Percentiles rank a stretch among this genome's conserved stretches.
Conservation (phyloP, 1,284 basidiomycete species). For the Rhodofomes roseus region DNA sequence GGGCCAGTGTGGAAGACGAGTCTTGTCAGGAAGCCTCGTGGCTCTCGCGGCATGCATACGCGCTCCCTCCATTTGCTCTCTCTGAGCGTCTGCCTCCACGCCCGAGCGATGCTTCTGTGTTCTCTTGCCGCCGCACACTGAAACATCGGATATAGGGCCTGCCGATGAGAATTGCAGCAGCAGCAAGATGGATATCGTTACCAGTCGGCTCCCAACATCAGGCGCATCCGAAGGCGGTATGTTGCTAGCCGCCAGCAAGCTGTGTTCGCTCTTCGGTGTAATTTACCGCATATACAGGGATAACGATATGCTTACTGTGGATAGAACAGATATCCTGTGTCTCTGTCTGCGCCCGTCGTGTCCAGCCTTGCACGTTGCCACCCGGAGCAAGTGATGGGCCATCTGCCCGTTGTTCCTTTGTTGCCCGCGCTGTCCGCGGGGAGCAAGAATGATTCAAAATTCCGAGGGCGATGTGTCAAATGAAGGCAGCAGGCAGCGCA, state of each 20-base stretch:
- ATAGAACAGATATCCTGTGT: not conserved
- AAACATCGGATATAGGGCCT: not conserved
- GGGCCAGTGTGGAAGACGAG: not conserved
- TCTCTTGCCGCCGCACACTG: not conserved
- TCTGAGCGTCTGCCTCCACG: not conserved
- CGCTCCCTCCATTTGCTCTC: not conserved
- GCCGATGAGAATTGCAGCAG: not conserved
- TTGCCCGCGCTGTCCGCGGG: too few species aligned
- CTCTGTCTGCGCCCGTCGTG: not conserved
- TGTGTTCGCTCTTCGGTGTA: not conserved
- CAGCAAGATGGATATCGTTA: not conserved
- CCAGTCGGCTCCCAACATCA: not conserved
- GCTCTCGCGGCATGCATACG: not conserved
- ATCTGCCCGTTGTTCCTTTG: too few species aligned
- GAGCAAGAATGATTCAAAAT: too few species aligned
- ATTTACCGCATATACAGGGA: not conserved
- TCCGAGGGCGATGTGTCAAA: too few species aligned
- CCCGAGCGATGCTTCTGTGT: not conserved
- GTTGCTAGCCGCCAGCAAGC: not conserved
- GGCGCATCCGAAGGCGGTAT: not conserved
- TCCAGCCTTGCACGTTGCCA: not conserved
- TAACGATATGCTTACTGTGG: not conserved
- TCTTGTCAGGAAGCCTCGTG: not conserved
- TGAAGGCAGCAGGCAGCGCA: too few species aligned
- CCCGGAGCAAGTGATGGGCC: not conserved